A percentile compares a stretch with the other conserved stretches of the same genome.
phyloP scores from a whole-genome alignment of 2,329 filamentous ascomycete species.

The Phoma sp. region DNA sequence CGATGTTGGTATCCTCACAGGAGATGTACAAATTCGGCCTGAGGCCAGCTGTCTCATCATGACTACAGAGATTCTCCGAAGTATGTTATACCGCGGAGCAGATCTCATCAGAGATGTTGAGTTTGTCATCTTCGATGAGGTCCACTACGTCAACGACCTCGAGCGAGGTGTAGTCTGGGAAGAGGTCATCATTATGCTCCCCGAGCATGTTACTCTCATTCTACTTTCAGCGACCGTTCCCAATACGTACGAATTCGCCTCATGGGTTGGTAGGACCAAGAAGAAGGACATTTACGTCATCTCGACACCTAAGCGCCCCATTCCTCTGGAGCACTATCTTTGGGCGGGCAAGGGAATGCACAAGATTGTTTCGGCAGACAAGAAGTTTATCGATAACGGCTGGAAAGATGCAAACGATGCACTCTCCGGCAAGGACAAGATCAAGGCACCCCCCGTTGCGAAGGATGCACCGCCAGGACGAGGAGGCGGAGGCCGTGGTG shows the following conservation, averaged over 20 bases:
- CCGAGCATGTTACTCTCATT: conserved; percentile 95
- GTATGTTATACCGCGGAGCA: conserved; percentile 96
- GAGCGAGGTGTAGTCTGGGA: conserved; percentile 99
- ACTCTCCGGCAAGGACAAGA: conserved; percentile 81
- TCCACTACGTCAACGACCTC: conserved; percentile 97
- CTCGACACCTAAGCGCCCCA: conserved; percentile 92
- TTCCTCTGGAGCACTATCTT: conserved; percentile 93
- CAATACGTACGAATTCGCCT: conserved; percentile 97
- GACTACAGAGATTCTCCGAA: conserved; percentile 97
- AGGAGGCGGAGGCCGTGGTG: conserved; percentile 57
- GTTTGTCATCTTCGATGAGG: conserved; percentile 98
- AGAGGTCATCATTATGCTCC: conserved; percentile 99
- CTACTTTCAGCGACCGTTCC: conserved; percentile 94
- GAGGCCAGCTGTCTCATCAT: conserved; percentile 99
- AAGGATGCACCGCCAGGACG: conserved; percentile 60
- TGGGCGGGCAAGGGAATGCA: conserved; percentile 93
- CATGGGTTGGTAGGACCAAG: conserved; percentile 97
- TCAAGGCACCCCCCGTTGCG: conserved; percentile 62
- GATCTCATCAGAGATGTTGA: conserved; percentile 97
- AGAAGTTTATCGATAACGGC: conserved; percentile 87
- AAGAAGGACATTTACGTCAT: conserved; percentile 99
- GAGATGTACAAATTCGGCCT: conserved; percentile 96
- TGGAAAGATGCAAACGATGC: conserved; percentile 93
- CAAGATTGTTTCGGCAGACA: conserved; percentile 94
- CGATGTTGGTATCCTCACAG: conserved; percentile 95